Percentiles rank a stretch among this genome's conserved stretches.
Evolutionary conservation across 1,139 yeast species (phyloP).

Genomic region (Suhomyces coccinellae): DNA sequence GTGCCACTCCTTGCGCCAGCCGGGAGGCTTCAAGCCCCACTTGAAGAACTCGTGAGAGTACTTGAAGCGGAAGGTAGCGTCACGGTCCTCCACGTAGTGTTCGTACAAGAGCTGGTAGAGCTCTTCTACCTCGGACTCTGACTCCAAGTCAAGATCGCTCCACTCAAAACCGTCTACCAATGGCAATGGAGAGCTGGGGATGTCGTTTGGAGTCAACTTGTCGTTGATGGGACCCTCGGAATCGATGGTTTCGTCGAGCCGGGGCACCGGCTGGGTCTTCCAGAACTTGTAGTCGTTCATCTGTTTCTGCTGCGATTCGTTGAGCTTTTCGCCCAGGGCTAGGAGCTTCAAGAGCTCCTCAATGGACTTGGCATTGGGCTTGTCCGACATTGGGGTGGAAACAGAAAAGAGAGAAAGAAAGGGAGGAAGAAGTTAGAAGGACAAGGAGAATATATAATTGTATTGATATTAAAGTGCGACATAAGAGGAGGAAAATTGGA

Average conservation of each 20-base stretch:
- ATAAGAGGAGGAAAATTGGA: no score
- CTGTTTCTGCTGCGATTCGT: slow-evolving; percentile 55
- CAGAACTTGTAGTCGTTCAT: slow-evolving; percentile 95
- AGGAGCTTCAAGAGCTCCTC: slow-evolving; percentile 53
- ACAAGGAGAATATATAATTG: no score
- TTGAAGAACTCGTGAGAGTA: slow-evolving; percentile 80
- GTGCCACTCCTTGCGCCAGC: slow-evolving; percentile 87
- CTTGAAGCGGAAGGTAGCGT: slow-evolving; percentile 87
- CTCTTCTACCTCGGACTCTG: slow-evolving; percentile 60
- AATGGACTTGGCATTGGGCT: slow-evolving; percentile 33
- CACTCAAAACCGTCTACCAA: slow-evolving; percentile 83
- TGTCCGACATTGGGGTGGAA: slow-evolving; percentile 11
- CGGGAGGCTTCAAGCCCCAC: slow-evolving; percentile 96
- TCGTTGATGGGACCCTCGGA: slow-evolving; percentile 83
- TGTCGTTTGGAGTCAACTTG: slow-evolving; percentile 65
- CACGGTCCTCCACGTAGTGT: slow-evolving; percentile 92
- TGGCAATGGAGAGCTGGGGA: slow-evolving; percentile 68
- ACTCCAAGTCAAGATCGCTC: slow-evolving; percentile 73
- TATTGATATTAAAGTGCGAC: no score
- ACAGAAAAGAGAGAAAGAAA: background rate
- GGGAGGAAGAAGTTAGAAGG: background rate
- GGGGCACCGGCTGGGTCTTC: slow-evolving; percentile 96
- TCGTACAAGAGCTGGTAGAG: slow-evolving; percentile 79
- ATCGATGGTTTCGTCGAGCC: slow-evolving; percentile 63
- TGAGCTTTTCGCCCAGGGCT: slow-evolving; percentile 55